Percentiles rank a stretch among this genome's conserved stretches.
phyloP scores from a whole-genome alignment of 495 filamentous ascomycete genomes.

The Lophium mytilinum region DNA sequence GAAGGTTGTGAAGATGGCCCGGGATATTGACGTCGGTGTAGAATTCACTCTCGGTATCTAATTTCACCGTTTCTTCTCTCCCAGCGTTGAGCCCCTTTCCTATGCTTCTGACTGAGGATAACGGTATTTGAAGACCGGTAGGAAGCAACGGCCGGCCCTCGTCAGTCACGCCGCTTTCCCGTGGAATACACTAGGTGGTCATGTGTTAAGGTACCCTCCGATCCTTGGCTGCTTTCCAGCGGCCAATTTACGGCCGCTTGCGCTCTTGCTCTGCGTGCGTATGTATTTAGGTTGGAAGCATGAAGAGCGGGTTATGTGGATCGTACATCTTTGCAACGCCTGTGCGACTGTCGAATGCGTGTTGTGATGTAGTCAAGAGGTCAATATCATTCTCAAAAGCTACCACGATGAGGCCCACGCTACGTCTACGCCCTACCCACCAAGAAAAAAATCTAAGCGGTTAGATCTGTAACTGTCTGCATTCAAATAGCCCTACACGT shows the following conservation, averaged over 20 bases:
- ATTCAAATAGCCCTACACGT: too few relatives aligned
- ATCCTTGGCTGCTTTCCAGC: too few relatives aligned
- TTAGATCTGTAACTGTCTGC: too few relatives aligned
- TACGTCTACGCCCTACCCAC: too few relatives aligned
- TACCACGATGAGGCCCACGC: too few relatives aligned
- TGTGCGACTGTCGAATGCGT: too few relatives aligned
- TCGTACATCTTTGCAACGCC: too few relatives aligned
- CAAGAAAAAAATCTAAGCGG: too few relatives aligned
- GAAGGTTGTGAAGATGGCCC: slow-evolving; percentile 98
- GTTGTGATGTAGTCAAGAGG: too few relatives aligned
- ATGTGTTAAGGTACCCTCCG: neutral
- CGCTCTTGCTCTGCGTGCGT: neutral
- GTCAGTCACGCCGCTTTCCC: neutral
- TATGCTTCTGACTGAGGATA: neutral
- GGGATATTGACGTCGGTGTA: slow-evolving; percentile 95
- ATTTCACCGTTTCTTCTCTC: neutral
- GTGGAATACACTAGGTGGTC: neutral
- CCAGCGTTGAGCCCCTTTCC: neutral
- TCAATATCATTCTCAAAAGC: too few relatives aligned
- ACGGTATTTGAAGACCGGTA: neutral
- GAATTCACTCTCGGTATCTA: slow-evolving; percentile 96
- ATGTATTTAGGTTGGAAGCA: slow-evolving; percentile 17
- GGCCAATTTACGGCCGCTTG: neutral
- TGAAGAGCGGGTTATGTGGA: slow-evolving; percentile 1
- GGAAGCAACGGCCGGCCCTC: neutral